Conservation (phyloP, 805 yeast species). For the Zygotorulaspora danielsina region DNA sequence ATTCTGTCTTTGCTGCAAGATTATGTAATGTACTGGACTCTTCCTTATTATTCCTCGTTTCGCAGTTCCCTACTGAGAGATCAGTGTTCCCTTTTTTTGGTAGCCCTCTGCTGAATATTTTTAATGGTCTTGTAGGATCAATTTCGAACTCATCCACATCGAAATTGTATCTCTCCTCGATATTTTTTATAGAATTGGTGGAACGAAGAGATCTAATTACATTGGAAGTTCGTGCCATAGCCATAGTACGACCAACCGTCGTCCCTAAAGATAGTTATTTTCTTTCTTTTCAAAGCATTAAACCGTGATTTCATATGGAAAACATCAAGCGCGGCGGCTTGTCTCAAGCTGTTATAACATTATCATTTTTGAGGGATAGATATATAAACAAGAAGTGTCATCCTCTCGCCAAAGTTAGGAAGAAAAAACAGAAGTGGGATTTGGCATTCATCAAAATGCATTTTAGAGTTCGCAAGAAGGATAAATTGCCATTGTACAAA, state of each 20-base stretch:
- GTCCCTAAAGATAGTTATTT: too few relatives aligned
- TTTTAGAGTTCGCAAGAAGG: slow-evolving; percentile 14
- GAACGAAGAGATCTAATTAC: slow-evolving; percentile 18
- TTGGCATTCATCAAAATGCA: slow-evolving; percentile 8
- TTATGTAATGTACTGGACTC: not conserved
- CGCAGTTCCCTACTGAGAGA: not conserved
- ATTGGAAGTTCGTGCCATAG: slow-evolving; percentile 12
- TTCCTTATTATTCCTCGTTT: not conserved
- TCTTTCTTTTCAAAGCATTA: too few relatives aligned
- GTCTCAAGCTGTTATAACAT: too few relatives aligned
- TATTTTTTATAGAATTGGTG: slow-evolving; percentile 7
- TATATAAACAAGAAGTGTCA: too few relatives aligned
- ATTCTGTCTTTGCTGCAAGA: slow-evolving; percentile 13
- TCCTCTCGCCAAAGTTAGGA: too few relatives aligned
- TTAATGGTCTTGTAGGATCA: slow-evolving; percentile 16
- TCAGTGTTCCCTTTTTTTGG: slow-evolving; percentile 1
- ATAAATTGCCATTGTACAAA: slow-evolving; percentile 4
- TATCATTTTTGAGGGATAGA: too few relatives aligned
- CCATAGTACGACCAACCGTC: too few relatives aligned
- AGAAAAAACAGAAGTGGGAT: too few relatives aligned
- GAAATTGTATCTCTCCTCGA: slow-evolving; percentile 36
- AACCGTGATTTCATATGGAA: too few relatives aligned
- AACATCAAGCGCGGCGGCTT: too few relatives aligned
- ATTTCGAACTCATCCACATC: slow-evolving; percentile 31
- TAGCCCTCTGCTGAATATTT: slow-evolving; percentile 12